Percentiles rank a stretch among this genome's conserved stretches.
These are phyloP conservation scores for Rhytidiadelphus loreus DNA, from an alignment of 225 moss, liverwort and hornwort genomes.

Conservation along the genomic window DNA sequence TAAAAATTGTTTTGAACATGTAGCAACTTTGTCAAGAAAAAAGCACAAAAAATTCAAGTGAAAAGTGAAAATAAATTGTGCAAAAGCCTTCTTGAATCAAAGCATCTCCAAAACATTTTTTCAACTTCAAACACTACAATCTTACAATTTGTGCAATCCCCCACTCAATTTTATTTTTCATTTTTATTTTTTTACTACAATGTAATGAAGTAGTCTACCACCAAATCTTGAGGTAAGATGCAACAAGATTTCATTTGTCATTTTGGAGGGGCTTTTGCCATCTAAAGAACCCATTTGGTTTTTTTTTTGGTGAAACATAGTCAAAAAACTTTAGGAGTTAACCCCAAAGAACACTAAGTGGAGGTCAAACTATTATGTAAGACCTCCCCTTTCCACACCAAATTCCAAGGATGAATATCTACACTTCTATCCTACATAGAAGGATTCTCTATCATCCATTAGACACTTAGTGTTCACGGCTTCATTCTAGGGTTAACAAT, in stretches of 20 bases:
- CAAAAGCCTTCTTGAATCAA: accelerated
- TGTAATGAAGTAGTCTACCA: background rate
- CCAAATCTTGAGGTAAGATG: background rate
- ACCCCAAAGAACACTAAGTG: background rate
- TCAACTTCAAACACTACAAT: background rate
- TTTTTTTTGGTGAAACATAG: background rate
- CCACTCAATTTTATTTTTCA: too few relatives aligned
- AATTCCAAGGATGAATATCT: background rate
- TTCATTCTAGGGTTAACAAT: too few relatives aligned
- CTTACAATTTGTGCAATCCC: background rate
- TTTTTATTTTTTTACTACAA: too few relatives aligned
- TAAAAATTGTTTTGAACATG: background rate
- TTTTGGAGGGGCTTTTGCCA: background rate
- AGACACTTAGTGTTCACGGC: background rate
- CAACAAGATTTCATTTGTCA: background rate
- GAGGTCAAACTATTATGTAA: background rate
- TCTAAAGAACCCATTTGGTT: background rate
- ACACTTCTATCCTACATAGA: background rate
- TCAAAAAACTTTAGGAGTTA: background rate
- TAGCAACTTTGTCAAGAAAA: background rate
- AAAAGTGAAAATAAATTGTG: background rate
- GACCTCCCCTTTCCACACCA: accelerated
- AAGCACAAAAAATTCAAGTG: background rate
- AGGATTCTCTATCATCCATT: background rate
- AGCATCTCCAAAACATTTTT: background rate